Percentiles rank a stretch among this genome's conserved stretches.
phyloP scores from a whole-genome alignment of 83 land plant genomes.

The Picea abies region DNA sequence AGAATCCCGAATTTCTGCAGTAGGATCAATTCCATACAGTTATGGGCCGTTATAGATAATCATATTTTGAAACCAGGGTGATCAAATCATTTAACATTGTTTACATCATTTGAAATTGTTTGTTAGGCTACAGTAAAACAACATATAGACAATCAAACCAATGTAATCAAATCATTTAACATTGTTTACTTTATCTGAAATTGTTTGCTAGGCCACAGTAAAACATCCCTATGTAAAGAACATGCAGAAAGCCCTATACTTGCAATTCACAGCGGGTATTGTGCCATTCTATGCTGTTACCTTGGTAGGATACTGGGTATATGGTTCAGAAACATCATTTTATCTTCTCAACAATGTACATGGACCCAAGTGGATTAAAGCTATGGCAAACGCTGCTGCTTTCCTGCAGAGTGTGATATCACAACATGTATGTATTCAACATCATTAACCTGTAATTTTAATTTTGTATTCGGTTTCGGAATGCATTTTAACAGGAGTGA shows the following conservation, averaged over 20 bases:
- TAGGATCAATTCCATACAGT: no score
- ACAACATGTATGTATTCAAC: constrained; percentile 53
- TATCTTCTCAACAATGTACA: constrained; percentile 65
- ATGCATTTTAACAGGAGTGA: not conserved
- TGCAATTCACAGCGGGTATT: constrained; percentile 64
- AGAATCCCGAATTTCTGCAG: no score
- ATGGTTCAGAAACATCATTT: constrained; percentile 62
- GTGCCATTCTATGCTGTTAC: constrained; percentile 54
- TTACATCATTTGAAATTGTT: no score
- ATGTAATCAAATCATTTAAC: no score
- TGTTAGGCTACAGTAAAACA: no score
- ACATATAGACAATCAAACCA: no score
- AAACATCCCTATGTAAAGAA: constrained; percentile 60
- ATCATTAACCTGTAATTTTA: no score
- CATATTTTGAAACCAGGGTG: no score
- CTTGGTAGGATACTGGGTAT: constrained; percentile 82
- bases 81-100: no score
- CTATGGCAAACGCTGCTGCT: constrained; percentile 55
- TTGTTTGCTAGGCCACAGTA: constrained; percentile 59
- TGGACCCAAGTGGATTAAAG: constrained; percentile 67
- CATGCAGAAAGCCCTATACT: constrained; percentile 69
- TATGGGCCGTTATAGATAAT: no score
- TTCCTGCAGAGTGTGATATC: constrained; percentile 73
- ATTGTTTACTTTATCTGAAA: not conserved
- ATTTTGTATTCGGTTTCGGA: no score